phyloP scores from a whole-genome alignment of 1,284 basidiomycete genomes.

The Cystobasidium slooffiae region DNA sequence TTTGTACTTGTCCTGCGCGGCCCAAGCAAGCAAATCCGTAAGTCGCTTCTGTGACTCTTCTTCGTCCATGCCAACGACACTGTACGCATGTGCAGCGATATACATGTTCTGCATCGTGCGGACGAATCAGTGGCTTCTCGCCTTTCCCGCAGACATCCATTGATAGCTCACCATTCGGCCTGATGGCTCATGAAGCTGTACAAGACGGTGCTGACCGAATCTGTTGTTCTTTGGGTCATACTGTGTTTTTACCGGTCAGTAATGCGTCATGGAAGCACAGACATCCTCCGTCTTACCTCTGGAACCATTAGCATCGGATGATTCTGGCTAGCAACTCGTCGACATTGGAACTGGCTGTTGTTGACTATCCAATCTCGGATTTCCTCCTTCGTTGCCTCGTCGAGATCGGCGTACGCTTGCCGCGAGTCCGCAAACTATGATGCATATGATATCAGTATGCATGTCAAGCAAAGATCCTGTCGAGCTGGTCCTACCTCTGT shows the following conservation, averaged over 20 bases:
- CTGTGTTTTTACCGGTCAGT: neutral
- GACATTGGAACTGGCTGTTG: slow-evolving; percentile 3
- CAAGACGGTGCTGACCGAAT: slow-evolving; percentile 8
- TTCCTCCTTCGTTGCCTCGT: neutral
- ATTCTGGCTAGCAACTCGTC: neutral
- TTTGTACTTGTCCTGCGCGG: neutral
- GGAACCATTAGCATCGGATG: slow-evolving; percentile 7
- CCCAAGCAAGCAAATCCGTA: neutral
- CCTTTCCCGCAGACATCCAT: neutral
- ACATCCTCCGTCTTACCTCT: neutral
- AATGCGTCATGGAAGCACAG: neutral
- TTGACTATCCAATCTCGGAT: slow-evolving; percentile 10
- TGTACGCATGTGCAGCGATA: neutral
- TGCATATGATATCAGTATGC: neutral
- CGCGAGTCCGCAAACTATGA: slow-evolving; percentile 5
- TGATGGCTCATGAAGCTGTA: slow-evolving; percentile 3
- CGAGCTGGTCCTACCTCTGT: neutral
- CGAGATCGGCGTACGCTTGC: slow-evolving; percentile 9
- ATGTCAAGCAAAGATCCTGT: no score
- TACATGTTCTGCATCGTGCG: neutral
- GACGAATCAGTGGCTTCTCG: neutral
- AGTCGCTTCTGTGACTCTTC: neutral
- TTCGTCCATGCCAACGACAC: slow-evolving; percentile 2
- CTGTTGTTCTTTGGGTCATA: slow-evolving; percentile 9
- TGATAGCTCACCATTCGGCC: neutral